Evolutionary conservation across 352 stramenopile species (phyloP).

Genomic region (Globisporangium takayamanum): DNA sequence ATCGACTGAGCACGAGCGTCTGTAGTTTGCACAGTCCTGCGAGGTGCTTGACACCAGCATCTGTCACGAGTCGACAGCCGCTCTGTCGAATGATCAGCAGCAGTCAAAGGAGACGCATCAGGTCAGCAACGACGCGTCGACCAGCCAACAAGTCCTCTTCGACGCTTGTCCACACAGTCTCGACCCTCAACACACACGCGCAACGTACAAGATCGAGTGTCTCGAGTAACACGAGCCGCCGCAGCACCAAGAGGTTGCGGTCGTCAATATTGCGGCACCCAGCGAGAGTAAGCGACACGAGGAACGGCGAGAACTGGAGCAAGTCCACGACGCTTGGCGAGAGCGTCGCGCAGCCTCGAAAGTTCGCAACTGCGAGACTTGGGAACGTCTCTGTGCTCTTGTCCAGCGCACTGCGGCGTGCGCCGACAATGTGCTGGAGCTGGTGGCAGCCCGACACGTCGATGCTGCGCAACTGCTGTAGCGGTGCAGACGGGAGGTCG

Average conservation of each 20-base stretch:
- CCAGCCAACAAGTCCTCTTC: background rate
- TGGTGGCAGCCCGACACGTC: slow-evolving; percentile 50
- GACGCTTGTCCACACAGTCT: too few species aligned
- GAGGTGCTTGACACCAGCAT: slow-evolving; percentile 47
- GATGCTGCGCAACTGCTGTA: slow-evolving; percentile 51
- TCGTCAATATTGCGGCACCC: slow-evolving; percentile 61
- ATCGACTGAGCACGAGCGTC: slow-evolving; percentile 49
- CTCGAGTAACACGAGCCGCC: slow-evolving; percentile 29
- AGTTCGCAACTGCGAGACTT: slow-evolving; percentile 39
- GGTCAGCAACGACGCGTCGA: background rate
- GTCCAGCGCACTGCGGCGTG: slow-evolving; percentile 13
- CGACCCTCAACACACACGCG: background rate
- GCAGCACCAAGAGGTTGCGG: slow-evolving; percentile 34
- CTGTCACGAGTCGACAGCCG: slow-evolving; percentile 45
- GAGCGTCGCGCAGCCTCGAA: slow-evolving; percentile 41
- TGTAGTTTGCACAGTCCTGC: slow-evolving; percentile 35
- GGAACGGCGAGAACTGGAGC: slow-evolving; percentile 47
- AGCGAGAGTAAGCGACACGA: slow-evolving; percentile 50
- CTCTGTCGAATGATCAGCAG: slow-evolving; percentile 17
- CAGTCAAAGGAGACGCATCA: background rate
- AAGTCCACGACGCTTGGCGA: slow-evolving; percentile 39
- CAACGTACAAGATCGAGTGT: slow-evolving; percentile 47
- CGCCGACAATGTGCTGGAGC: slow-evolving; percentile 49
- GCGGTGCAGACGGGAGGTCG: slow-evolving; percentile 25
- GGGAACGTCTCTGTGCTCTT: slow-evolving; percentile 41